Percentiles rank a stretch among this genome's conserved stretches.
These are phyloP conservation scores for Rhamnella rubrinervis DNA, from an alignment of 331 rosid species.

Conservation along the genomic window DNA sequence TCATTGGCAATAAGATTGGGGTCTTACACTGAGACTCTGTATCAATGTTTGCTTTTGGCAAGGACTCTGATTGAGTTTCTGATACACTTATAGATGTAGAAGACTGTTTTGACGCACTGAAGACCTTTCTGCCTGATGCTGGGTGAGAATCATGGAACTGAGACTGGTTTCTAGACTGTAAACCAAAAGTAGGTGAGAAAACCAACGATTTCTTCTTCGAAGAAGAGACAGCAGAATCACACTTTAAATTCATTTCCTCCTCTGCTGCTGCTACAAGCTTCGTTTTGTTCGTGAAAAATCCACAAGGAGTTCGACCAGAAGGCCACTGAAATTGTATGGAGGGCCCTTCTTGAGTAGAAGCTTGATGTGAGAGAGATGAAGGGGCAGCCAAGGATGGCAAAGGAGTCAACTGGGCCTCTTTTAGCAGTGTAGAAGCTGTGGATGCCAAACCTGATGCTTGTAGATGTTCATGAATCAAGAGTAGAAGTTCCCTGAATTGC, in stretches of 20 bases:
- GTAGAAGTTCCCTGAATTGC: slow-evolving; percentile 82
- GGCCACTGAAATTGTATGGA: slow-evolving; percentile 81
- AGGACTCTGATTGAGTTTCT: slow-evolving; percentile 50
- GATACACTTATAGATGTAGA: slow-evolving; percentile 35
- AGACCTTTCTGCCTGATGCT: slow-evolving; percentile 40
- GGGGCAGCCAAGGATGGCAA: slow-evolving; percentile 76
- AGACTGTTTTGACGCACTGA: slow-evolving; percentile 47
- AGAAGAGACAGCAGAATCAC: slow-evolving; percentile 35
- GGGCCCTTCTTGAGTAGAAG: slow-evolving; percentile 66
- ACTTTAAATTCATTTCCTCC: slow-evolving; percentile 58
- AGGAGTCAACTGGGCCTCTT: slow-evolving; percentile 91
- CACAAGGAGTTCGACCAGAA: slow-evolving; percentile 67
- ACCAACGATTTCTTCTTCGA: slow-evolving; percentile 62
- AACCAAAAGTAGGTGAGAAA: slow-evolving; percentile 70
- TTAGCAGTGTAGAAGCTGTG: slow-evolving; percentile 69
- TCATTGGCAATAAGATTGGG: slow-evolving; percentile 63
- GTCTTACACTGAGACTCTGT: slow-evolving; percentile 71
- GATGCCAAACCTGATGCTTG: slow-evolving; percentile 83
- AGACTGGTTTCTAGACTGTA: slow-evolving; percentile 48
- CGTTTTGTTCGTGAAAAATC: slow-evolving; percentile 64
- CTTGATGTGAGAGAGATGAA: slow-evolving; percentile 62
- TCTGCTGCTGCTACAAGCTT: slow-evolving; percentile 48
- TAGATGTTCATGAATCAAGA: slow-evolving; percentile 88
- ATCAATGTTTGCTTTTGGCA: slow-evolving; percentile 47
- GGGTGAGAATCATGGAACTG: slow-evolving; percentile 50